These are phyloP conservation scores for Syzygium aromaticum DNA, from an alignment of 345 rosid genomes.

Conservation along the genomic window DNA sequence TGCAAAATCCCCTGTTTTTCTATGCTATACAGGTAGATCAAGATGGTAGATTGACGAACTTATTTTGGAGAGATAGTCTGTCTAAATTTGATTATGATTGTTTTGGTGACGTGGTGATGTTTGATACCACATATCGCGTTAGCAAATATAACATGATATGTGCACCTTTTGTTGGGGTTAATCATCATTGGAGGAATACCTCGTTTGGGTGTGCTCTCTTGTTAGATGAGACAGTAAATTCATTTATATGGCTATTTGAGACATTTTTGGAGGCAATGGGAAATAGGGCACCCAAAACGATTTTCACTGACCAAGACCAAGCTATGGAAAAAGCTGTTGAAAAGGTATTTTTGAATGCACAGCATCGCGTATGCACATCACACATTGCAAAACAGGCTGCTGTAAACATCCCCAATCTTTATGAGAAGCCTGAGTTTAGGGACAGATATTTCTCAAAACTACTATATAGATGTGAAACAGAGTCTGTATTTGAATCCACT, in stretches of 20 bases:
- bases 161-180: background rate
- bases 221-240: background rate
- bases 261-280: background rate
- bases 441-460: background rate
- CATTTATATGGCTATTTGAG: background rate
- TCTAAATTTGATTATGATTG: background rate
- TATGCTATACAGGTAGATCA: background rate
- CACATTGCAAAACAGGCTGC: background rate
- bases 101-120: background rate
- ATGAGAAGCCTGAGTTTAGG: background rate
- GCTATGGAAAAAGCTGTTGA: background rate
- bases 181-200: background rate
- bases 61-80: background rate
- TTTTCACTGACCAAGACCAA: background rate
- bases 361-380: background rate
- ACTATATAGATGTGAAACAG: background rate
- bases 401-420: background rate
- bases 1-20: background rate
- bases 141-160: background rate
- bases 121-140: background rate
- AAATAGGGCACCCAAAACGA: background rate
- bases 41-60: background rate
- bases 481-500: background rate
- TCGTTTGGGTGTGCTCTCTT: background rate
- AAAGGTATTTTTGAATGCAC: background rate